Conservation (phyloP, 257 asterid genomes). For the Marsdenia floribunda region DNA sequence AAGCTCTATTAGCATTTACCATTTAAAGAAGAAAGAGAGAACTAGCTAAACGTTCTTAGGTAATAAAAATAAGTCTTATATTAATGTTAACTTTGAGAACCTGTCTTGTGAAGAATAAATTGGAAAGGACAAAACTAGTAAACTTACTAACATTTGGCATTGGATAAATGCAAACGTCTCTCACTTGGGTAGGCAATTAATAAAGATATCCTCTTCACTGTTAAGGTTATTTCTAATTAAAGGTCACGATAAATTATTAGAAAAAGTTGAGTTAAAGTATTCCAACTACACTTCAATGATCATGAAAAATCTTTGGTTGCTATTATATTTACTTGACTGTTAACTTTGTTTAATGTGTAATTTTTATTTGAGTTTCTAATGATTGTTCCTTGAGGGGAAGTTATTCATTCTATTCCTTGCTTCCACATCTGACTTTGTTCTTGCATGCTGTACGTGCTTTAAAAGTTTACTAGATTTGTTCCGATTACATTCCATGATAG, state of each 20-base stretch:
- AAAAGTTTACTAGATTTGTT: background rate
- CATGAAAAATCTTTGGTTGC: background rate
- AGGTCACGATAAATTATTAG: background rate
- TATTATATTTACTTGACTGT: background rate
- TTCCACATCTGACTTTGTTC: background rate
- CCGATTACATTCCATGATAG: background rate
- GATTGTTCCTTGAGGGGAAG: background rate
- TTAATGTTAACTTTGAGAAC: background rate
- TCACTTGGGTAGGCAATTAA: background rate
- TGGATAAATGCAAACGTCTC: background rate
- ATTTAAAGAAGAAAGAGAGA: background rate
- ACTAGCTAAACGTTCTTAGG: background rate
- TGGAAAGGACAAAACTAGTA: background rate
- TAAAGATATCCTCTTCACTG: background rate
- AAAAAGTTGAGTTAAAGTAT: background rate
- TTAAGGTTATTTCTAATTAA: background rate
- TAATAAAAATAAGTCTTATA: background rate
- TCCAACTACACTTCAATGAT: background rate
- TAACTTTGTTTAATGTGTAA: background rate
- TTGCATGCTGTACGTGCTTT: background rate
- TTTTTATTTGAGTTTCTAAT: background rate
- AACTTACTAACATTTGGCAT: background rate
- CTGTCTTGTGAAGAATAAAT: background rate
- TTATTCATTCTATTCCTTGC: background rate
- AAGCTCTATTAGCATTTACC: background rate